A percentile compares a stretch with the other conserved stretches of the same genome.
Conservation (phyloP, 2,329 filamentous ascomycete species). For the Neodidymelliopsis sp. region DNA sequence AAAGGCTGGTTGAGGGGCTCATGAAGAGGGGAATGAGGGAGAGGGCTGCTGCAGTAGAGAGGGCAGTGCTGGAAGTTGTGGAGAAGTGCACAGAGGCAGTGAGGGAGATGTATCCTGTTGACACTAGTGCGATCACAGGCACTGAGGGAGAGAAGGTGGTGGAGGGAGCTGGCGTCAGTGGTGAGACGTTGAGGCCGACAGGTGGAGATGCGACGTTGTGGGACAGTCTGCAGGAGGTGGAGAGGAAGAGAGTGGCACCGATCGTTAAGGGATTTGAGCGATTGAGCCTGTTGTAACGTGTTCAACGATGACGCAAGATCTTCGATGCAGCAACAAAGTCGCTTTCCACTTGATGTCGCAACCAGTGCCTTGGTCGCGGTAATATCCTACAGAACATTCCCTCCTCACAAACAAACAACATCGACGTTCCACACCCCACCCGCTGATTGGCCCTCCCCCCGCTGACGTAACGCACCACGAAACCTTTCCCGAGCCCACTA, state of each 20-base stretch:
- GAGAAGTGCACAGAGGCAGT: slow-evolving; percentile 72
- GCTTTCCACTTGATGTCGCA: no score
- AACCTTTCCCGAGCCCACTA: no score
- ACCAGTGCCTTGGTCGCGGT: no score
- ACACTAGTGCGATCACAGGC: slow-evolving; percentile 2
- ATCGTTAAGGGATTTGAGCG: slow-evolving; percentile 61
- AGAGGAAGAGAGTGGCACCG: slow-evolving; percentile 56
- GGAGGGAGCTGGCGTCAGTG: slow-evolving; percentile 30
- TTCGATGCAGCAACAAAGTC: no score
- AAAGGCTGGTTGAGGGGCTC: slow-evolving; percentile 77
- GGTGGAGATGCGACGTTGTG: slow-evolving; percentile 57
- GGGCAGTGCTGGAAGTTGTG: slow-evolving; percentile 75
- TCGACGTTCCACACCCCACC: background rate
- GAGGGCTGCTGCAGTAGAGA: slow-evolving; percentile 79
- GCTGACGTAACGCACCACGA: slow-evolving; percentile 19
- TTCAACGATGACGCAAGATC: no score
- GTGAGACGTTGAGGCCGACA: slow-evolving; percentile 40
- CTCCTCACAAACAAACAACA: background rate
- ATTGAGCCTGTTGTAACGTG: slow-evolving; percentile 41
- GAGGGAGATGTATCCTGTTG: slow-evolving; percentile 57
- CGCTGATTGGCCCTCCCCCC: slow-evolving; percentile 13
- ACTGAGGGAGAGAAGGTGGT: slow-evolving; percentile 18
- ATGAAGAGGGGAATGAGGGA: slow-evolving; percentile 86
- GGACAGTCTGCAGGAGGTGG: slow-evolving; percentile 52
- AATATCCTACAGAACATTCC: no score